Base-by-base conservation (phyloP, 805 yeast genomes). In the Blastobotrys attinorum region DNA sequence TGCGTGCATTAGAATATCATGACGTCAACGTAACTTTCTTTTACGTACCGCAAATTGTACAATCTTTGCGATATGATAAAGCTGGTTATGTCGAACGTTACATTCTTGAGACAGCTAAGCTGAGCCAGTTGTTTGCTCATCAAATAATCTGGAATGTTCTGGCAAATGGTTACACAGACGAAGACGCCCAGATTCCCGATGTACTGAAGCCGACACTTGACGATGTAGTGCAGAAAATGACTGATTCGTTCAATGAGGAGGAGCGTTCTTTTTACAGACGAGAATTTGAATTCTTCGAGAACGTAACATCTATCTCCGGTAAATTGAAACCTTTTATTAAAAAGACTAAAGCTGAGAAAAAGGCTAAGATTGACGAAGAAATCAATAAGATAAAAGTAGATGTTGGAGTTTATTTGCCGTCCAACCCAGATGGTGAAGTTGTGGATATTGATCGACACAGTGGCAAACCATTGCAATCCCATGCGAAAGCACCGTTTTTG, bases 401-500 rank as follows among this genome's bases (percentile, higher is more conserved):
- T 43, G 79, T 78, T 10, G 95, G 87, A 13, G 98, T 89, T 3
- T 92, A 92, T 56, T 70, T 92, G 46, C 99, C 99, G 16, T 82
- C 95, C 50, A 89, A 92, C 57, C 98, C 99, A 1, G 96, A 89
- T 62, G 98, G 98, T 39, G 75, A 74, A n/a, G 85, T 92, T 29
- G 69, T 88, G 47, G 97, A 88, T 56, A 92, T 92, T 60, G 88
- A 87, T 60, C 72, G 98, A 46, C 82, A 80, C 53, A 82, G 95
- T 3, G 98, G 98, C 47, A 81, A 76, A 55, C 99, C 99, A 6
- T 69, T 92, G 54, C 99, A 92, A 65, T 85, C 96, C 10, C 99
- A 92, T 62, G 98, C 99, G 11, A 92, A 92, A 61, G 97, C 99
- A 0, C 99, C 99, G 31, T 92, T 88, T 61, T 75, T 92, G 89